Conservation (phyloP, 768 basidiomycete genomes). For the Cystofilobasidium ferigula region DNA sequence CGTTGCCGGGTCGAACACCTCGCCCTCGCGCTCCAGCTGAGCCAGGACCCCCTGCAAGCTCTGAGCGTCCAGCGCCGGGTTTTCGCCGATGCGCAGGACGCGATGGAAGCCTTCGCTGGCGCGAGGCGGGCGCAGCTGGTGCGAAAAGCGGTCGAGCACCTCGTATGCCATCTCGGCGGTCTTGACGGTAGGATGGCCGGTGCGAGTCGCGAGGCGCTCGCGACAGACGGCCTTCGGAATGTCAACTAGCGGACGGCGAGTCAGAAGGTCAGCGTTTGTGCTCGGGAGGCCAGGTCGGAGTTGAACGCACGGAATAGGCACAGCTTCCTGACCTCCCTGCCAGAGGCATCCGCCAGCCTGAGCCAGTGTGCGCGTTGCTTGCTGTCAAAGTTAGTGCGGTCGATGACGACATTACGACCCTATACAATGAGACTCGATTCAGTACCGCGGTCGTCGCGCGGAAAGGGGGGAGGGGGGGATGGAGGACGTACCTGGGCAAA, state of each 20-base stretch:
- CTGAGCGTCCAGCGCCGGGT: neutral
- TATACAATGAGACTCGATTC: neutral
- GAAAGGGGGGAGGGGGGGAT: neutral
- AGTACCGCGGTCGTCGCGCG: neutral
- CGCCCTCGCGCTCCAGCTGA: constrained; percentile 8
- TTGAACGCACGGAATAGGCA: constrained; percentile 17
- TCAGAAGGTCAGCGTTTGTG: neutral
- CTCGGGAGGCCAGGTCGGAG: neutral
- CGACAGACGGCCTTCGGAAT: constrained; percentile 10
- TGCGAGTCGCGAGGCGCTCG: neutral
- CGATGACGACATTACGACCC: constrained; percentile 23
- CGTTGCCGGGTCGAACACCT: neutral
- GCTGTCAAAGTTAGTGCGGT: constrained; percentile 23
- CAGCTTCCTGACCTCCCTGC: constrained; percentile 6
- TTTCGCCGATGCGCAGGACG: neutral
- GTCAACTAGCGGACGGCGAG: neutral
- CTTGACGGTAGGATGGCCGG: constrained; percentile 17
- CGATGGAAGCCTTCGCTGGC: constrained; percentile 17
- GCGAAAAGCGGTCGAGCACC: constrained; percentile 19
- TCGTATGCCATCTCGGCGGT: constrained; percentile 13
- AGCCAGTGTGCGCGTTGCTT: constrained; percentile 21
- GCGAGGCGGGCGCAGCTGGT: constrained; percentile 10
- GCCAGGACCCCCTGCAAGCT: neutral
- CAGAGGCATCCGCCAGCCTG: neutral
- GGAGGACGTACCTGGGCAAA: constrained; percentile 3